phyloP scores from a whole-genome alignment of 2,329 filamentous ascomycete species.

The Ophiosphaerella narmari region DNA sequence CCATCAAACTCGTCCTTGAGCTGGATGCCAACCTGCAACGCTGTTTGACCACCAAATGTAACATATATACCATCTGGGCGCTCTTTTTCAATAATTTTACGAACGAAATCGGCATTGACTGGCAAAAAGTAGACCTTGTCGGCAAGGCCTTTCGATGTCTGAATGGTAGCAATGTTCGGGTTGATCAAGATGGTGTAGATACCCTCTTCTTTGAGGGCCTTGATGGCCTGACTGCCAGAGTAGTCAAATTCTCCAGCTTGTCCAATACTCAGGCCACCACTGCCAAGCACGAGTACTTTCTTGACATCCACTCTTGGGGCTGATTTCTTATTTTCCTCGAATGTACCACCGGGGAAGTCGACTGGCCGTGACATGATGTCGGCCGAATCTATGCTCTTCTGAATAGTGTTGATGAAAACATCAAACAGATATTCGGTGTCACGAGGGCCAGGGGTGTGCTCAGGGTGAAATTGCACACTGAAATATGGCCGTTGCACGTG shows the following conservation, averaged over 20 bases:
- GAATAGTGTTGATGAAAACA: constrained; percentile 88
- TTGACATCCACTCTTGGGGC: constrained; percentile 83
- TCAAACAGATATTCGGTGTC: constrained; percentile 98
- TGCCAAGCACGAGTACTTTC: constrained; percentile 93
- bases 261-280: constrained; percentile 93
- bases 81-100: constrained; percentile 95
- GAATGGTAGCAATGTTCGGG: constrained; percentile 98
- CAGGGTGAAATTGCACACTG: constrained; percentile 99
- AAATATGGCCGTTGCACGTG: constrained; percentile 87
- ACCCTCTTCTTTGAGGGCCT: constrained; percentile 95
- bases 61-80: constrained; percentile 95
- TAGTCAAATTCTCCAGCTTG: constrained; percentile 99
- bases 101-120: constrained; percentile 94
- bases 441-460: constrained; percentile 91
- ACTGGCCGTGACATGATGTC: constrained; percentile 74
- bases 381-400: constrained; percentile 69
- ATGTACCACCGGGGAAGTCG: constrained; percentile 82
- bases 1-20: constrained; percentile 95
- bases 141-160: constrained; percentile 95
- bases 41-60: constrained; percentile 97
- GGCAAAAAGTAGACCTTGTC: constrained; percentile 99
- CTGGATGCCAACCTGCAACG: constrained; percentile 94
- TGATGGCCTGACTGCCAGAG: constrained; percentile 97
- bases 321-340: constrained; percentile 75
- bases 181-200: constrained; percentile 99